phyloP scores from a whole-genome alignment of 2,329 filamentous ascomycete species.

The Clarireedia monteithiana region DNA sequence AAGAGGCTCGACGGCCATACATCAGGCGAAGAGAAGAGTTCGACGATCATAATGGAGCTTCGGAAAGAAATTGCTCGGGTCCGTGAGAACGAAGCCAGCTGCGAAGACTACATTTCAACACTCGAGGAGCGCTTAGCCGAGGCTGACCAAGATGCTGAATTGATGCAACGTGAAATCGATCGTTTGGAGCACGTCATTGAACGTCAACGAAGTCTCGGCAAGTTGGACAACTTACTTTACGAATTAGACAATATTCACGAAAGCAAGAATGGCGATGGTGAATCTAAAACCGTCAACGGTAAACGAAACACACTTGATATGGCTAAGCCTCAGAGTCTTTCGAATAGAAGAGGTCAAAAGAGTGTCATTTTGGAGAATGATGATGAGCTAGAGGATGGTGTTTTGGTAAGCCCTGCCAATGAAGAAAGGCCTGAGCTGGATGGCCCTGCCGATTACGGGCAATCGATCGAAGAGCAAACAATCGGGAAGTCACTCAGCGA shows the following conservation, averaged over 20 bases:
- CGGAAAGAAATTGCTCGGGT: constrained; percentile 85
- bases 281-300: constrained; percentile 34
- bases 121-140: constrained; percentile 92
- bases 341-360: constrained; percentile 46
- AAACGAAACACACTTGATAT: constrained; percentile 30
- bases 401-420: constrained; percentile 14
- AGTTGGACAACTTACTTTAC: constrained; percentile 84
- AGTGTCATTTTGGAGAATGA: constrained; percentile 46
- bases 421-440: constrained; percentile 23
- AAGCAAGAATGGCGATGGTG: constrained; percentile 35
- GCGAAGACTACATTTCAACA: constrained; percentile 95
- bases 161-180: constrained; percentile 96
- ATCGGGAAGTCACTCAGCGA: constrained; percentile 27
- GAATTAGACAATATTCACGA: constrained; percentile 76
- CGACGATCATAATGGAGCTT: constrained; percentile 74
- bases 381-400: constrained; percentile 21
- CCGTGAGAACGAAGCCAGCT: constrained; percentile 81
- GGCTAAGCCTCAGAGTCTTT: constrained; percentile 45
- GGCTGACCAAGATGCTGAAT: constrained; percentile 87
- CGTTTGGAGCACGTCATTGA: constrained; percentile 91
- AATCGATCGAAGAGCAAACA: constrained; percentile 32
- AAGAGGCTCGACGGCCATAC: constrained; percentile 83
- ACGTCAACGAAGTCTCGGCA: constrained; percentile 87
- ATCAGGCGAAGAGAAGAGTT: constrained; percentile 87
- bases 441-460: constrained; percentile 28